Percentiles rank a stretch among this genome's conserved stretches.
phyloP scores from a whole-genome alignment of 2,329 filamentous ascomycete genomes.

The Fusarium piperis region DNA sequence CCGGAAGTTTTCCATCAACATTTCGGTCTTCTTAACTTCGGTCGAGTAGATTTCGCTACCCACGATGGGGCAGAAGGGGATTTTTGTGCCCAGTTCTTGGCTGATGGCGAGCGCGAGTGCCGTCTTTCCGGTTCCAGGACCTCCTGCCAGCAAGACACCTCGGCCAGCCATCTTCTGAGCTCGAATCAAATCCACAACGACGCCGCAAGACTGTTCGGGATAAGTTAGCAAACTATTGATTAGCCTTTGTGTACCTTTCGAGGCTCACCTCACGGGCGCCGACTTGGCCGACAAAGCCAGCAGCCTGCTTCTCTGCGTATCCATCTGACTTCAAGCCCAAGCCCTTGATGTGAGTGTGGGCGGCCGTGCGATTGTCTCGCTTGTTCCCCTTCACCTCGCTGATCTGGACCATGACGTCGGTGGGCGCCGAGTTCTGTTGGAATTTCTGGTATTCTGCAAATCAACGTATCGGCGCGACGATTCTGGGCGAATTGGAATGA shows the following conservation, averaged over 20 bases:
- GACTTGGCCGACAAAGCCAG: slow-evolving; percentile 90
- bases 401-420: slow-evolving; percentile 80
- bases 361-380: slow-evolving; percentile 94
- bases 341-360: slow-evolving; percentile 98
- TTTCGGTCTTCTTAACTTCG: slow-evolving; percentile 99
- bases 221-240: slow-evolving; percentile 27
- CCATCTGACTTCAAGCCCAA: slow-evolving; percentile 89
- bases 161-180: slow-evolving; percentile 98
- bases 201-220: slow-evolving; percentile 80
- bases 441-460: slow-evolving; percentile 1
- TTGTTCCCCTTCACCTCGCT: slow-evolving; percentile 94
- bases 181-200: slow-evolving; percentile 95
- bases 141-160: slow-evolving; percentile 91
- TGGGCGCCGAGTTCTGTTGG: slow-evolving; percentile 36
- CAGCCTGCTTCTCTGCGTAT: slow-evolving; percentile 78
- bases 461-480: not conserved
- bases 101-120: slow-evolving; percentile 94
- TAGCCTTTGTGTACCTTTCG: not conserved
- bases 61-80: slow-evolving; percentile 97
- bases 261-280: slow-evolving; percentile 82
- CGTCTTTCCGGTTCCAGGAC: slow-evolving; percentile 96
- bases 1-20: slow-evolving; percentile 99
- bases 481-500: slow-evolving; percentile 8
- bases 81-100: slow-evolving; percentile 97
- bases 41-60: slow-evolving; percentile 98